phyloP scores from a whole-genome alignment of 495 filamentous ascomycete species.

The Acidiella bohemica region DNA sequence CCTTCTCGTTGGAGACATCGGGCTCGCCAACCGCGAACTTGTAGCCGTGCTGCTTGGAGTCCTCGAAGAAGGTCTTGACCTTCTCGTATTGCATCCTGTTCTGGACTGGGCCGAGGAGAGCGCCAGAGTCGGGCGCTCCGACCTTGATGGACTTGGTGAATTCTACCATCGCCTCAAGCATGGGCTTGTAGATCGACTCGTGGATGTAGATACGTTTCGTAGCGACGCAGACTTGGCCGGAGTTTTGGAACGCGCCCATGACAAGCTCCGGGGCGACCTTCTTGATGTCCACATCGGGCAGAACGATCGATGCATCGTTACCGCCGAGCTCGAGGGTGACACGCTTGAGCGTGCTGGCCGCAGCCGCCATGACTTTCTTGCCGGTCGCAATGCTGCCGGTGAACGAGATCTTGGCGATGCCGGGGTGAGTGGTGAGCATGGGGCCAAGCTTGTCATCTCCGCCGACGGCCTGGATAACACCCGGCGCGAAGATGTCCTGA shows the following conservation, averaged over 20 bases:
- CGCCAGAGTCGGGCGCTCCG: slow-evolving; percentile 25
- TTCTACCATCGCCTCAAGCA: slow-evolving; percentile 40
- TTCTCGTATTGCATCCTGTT: slow-evolving; percentile 36
- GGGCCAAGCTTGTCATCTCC: slow-evolving; percentile 32
- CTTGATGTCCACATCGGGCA: slow-evolving; percentile 51
- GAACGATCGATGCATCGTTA: slow-evolving; percentile 55
- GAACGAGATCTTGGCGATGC: slow-evolving; percentile 24
- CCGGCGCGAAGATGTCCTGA: slow-evolving; percentile 47
- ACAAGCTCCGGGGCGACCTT: slow-evolving; percentile 43
- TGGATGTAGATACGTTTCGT: slow-evolving; percentile 59
- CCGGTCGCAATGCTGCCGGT: slow-evolving; percentile 26
- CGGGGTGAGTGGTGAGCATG: slow-evolving; percentile 21
- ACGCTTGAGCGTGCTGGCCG: slow-evolving; percentile 22
- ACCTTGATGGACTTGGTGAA: slow-evolving; percentile 39
- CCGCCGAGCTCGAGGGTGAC: slow-evolving; percentile 50
- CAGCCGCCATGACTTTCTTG: slow-evolving; percentile 26
- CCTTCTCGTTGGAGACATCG: slow-evolving; percentile 28
- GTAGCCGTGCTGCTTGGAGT: slow-evolving; percentile 27
- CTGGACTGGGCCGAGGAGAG: slow-evolving; percentile 36
- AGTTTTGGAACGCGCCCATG: slow-evolving; percentile 45
- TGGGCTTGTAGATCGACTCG: slow-evolving; percentile 50
- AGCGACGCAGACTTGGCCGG: slow-evolving; percentile 48
- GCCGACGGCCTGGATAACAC: slow-evolving; percentile 53
- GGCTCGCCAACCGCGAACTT: slow-evolving; percentile 33
- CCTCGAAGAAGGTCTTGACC: slow-evolving; percentile 24